Evolutionary conservation across 176 grass and related monocot species (phyloP).

Genomic region (Oryza officinalis): DNA sequence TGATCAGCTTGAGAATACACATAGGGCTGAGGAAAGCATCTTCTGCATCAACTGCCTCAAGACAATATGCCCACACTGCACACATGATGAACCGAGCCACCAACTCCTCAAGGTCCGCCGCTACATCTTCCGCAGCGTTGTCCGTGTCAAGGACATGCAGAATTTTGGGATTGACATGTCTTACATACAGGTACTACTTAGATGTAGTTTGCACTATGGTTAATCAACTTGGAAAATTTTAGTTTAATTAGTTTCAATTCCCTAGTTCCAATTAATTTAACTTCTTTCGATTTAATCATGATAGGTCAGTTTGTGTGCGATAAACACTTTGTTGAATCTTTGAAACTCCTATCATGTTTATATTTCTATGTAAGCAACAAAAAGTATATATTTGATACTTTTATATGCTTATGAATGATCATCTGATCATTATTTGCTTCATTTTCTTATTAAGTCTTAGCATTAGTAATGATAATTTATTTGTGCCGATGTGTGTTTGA

Average conservation of each 20-base stretch:
- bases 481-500: background rate
- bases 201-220: no score
- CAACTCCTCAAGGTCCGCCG: constrained; percentile 38
- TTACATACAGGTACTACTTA: constrained; percentile 33
- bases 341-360: background rate
- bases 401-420: no score
- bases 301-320: background rate
- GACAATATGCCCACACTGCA: constrained; percentile 33
- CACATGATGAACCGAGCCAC: background rate
- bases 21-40: constrained; percentile 24
- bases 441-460: no score
- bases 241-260: background rate
- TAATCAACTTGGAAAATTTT: background rate
- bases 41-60: constrained; percentile 40
- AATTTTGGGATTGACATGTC: constrained; percentile 30
- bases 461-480: no score
- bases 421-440: no score
- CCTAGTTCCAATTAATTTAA: no score
- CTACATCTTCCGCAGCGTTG: constrained; percentile 45
- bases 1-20: background rate
- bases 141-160: constrained; percentile 29
- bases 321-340: background rate
- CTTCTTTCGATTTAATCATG: no score
- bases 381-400: no score
- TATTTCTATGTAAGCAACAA: background rate